Percentiles rank a stretch among this genome's conserved stretches.
Evolutionary conservation across 2,329 filamentous ascomycete species (phyloP).

Genomic region (Apiospora malaysiana): DNA sequence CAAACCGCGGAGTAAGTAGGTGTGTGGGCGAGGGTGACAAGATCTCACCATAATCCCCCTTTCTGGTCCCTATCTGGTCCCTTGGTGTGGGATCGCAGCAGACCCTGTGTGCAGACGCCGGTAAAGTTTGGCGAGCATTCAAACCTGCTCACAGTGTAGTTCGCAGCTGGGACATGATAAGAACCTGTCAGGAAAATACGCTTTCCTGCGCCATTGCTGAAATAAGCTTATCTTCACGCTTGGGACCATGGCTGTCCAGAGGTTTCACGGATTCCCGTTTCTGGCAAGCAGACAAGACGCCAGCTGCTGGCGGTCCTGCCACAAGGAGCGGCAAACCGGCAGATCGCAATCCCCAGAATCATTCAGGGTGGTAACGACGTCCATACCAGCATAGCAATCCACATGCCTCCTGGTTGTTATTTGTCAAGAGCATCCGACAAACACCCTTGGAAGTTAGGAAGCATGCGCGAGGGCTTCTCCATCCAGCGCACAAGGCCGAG

Average conservation of each 20-base stretch:
- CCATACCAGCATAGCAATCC: not conserved
- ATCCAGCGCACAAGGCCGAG: not conserved
- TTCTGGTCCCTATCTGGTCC: slow-evolving; percentile 13
- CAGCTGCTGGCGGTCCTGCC: not conserved
- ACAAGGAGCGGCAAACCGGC: slow-evolving; percentile 11
- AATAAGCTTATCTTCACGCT: slow-evolving; percentile 12
- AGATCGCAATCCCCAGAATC: slow-evolving; percentile 12
- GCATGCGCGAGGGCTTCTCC: slow-evolving; percentile 1
- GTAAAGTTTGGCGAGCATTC: not conserved
- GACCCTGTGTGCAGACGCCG: slow-evolving; percentile 5
- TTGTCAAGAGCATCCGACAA: slow-evolving; percentile 11
- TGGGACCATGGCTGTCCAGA: not conserved
- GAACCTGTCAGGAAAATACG: not conserved
- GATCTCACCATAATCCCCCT: not conserved
- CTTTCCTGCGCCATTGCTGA: not conserved
- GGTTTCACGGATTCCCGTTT: not conserved
- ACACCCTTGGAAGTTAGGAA: not conserved
- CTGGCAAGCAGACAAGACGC: not conserved
- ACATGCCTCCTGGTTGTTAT: not conserved
- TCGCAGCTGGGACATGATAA: not conserved
- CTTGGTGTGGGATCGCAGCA: not conserved
- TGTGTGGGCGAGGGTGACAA: not conserved
- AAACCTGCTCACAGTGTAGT: not conserved
- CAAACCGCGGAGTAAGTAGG: slow-evolving; percentile 9
- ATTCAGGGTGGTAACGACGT: not conserved